Evolutionary conservation across 495 filamentous ascomycete species (phyloP).

Genomic region (Talaromyces nanjingensis): DNA sequence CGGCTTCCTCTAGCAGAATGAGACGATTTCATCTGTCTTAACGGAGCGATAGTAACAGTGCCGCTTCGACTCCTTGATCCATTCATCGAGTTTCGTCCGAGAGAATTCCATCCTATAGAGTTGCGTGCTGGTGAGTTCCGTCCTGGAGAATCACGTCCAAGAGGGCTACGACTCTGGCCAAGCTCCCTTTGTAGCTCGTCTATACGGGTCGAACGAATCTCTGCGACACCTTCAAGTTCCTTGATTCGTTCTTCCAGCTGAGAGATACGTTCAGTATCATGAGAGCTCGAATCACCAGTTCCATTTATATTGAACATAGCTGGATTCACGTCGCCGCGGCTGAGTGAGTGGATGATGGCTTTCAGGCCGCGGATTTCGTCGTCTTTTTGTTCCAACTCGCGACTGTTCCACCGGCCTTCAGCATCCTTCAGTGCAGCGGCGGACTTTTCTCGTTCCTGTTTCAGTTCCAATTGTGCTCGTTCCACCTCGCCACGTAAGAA

Average conservation of each 20-base stretch:
- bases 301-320: conserved; percentile 23
- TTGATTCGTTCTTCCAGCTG: conserved; percentile 68
- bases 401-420: conserved; percentile 41
- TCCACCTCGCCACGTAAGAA: conserved; percentile 95
- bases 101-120: conserved; percentile 15
- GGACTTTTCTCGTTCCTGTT: conserved; percentile 84
- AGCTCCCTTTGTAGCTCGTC: conserved; percentile 89
- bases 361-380: conserved; percentile 96
- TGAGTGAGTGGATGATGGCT: conserved; percentile 94
- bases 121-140: conserved; percentile 9
- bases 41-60: conserved; percentile 32
- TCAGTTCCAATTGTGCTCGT: conserved; percentile 80
- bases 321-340: conserved; percentile 53
- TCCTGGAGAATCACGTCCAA: conserved; percentile 15
- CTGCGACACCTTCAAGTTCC: conserved; percentile 63
- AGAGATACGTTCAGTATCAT: conserved; percentile 27
- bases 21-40: conserved; percentile 32
- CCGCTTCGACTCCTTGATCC: conserved; percentile 27
- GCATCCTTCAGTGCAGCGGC: conserved; percentile 52
- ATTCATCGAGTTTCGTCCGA: conserved; percentile 6
- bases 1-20: conserved; percentile 26
- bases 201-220: conserved; percentile 67
- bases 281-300: conserved; percentile 13
- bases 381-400: conserved; percentile 87
- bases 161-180: conserved; percentile 44